These are phyloP conservation scores for Debaryomyces fabryi DNA, from an alignment of 1,139 yeast genomes.

Conservation along the genomic window DNA sequence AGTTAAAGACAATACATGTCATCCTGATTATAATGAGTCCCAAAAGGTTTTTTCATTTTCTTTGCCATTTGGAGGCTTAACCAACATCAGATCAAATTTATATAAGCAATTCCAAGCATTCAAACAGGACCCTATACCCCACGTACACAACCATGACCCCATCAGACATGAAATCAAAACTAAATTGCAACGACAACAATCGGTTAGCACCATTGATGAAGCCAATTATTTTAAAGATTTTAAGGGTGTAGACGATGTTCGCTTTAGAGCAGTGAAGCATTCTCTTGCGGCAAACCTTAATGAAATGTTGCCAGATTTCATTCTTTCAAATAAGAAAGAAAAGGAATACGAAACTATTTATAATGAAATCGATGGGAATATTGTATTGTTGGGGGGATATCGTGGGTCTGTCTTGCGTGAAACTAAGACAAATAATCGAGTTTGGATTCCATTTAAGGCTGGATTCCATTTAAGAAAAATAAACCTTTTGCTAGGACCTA, in stretches of 20 bases:
- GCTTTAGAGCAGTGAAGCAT: constrained; percentile 68
- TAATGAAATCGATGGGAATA: constrained; percentile 66
- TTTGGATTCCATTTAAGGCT: constrained; percentile 89
- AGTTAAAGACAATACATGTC: constrained; percentile 13
- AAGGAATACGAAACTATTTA: constrained; percentile 35
- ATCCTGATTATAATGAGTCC: constrained; percentile 20
- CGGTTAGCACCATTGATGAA: constrained; percentile 67
- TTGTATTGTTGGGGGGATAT: constrained; percentile 83
- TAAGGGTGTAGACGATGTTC: constrained; percentile 64
- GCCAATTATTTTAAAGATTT: constrained; percentile 56
- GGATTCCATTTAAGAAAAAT: constrained; percentile 75
- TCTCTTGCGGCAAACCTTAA: constrained; percentile 57
- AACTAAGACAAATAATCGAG: constrained; percentile 59
- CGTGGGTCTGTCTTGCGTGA: constrained; percentile 83
- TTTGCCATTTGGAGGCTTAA: constrained; percentile 41
- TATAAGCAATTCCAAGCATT: constrained; percentile 25
- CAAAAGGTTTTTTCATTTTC: constrained; percentile 46
- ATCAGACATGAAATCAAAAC: constrained; percentile 41
- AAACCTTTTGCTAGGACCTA: constrained; percentile 73
- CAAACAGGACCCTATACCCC: constrained; percentile 28
- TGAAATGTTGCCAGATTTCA: constrained; percentile 37
- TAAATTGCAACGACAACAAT: constrained; percentile 56
- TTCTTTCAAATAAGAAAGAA: constrained; percentile 23
- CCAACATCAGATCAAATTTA: constrained; percentile 29
- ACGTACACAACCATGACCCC: constrained; percentile 20